Evolutionary conservation across 2,329 filamentous ascomycete genomes (phyloP), one percentile per base, ranked within the genome.

Genomic region (Ophiocordyceps australis): DNA sequence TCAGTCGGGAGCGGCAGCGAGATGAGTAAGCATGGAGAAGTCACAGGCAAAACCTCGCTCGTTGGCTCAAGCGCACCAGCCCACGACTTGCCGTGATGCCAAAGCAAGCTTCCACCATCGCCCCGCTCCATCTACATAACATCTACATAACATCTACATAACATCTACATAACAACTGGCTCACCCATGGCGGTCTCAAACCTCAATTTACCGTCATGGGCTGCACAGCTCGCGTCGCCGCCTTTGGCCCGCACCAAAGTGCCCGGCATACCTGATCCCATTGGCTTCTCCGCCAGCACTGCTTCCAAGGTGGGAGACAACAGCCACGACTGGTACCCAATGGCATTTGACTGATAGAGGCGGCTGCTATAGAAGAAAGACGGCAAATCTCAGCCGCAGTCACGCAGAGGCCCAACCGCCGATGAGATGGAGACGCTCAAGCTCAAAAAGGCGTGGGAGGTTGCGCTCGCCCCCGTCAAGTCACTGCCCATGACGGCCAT

Each of bases 361-460:
- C n/a, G n/a, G n/a, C n/a, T n/a, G n/a, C n/a, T n/a, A 37, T 55
- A 60, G 38, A 57, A 60, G 16, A 65, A 64, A 33, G 57, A 63
- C 29, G 32, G 49, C 32, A 65, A 62, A 37, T 29, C 40, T 23
- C 54, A 59, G 36, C 62, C 49, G 30, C 17, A 7, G 11, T 9
- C 23, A 6, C 71, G 76, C 38, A 71, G 76, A 41, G 59, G 74
- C 32, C 76, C 77, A 17, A 75, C 77, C 2, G 52, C 74, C 37
- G 78, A 78, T 41, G 85, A 95, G 54, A 94, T 85, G 65, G 86
- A 95, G 49, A 83, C 77, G 14, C 62, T 98, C 35, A 95, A 95
- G 62, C 60, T 98, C 41, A 98, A 98, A 57, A 98, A 98, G 52
- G 89, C 89, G 1, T 98, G 89, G 89, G 89, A 98, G 53, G 69